Conservation (phyloP, 176 grass and related monocot genomes). For the Triticum timopheevii region DNA sequence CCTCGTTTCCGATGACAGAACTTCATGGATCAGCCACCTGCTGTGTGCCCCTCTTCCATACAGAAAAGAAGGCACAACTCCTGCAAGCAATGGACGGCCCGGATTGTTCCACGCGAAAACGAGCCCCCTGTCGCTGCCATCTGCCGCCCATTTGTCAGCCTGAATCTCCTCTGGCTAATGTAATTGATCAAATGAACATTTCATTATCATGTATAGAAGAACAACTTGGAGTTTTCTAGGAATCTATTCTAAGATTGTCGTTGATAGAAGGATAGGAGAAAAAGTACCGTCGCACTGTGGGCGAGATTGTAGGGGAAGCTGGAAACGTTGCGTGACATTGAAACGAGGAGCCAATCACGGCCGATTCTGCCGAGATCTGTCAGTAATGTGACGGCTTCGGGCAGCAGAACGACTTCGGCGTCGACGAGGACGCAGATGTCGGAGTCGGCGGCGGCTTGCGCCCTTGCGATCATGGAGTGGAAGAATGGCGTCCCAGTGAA, state of each 20-base stretch:
- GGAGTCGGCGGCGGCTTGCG: constrained; percentile 43
- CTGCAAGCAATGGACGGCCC: constrained; percentile 40
- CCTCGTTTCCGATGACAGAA: constrained; percentile 74
- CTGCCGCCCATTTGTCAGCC: constrained; percentile 25
- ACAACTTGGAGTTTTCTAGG: background rate
- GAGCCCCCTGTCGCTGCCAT: constrained; percentile 36
- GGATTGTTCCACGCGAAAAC: constrained; percentile 79
- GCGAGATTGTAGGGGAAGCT: constrained; percentile 42
- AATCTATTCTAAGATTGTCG: background rate
- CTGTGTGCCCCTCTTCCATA: constrained; percentile 58
- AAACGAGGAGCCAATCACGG: constrained; percentile 69
- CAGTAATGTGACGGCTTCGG: constrained; percentile 43
- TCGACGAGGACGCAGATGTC: constrained; percentile 68
- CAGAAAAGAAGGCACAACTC: constrained; percentile 75
- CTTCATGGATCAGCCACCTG: constrained; percentile 63
- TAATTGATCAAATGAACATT: constrained; percentile 12
- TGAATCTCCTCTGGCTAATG: constrained; percentile 51
- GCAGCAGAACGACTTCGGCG: constrained; percentile 58
- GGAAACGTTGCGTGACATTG: constrained; percentile 41
- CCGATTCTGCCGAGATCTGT: constrained; percentile 34
- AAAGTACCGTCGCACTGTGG: constrained; percentile 41
- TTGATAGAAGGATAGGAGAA: background rate
- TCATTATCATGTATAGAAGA: background rate
- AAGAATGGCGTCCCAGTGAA: constrained; percentile 79
- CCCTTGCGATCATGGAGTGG: constrained; percentile 73